These are phyloP conservation scores for Penicillium sp. DNA, from an alignment of 2,329 filamentous ascomycete genomes.

Conservation along the genomic window DNA sequence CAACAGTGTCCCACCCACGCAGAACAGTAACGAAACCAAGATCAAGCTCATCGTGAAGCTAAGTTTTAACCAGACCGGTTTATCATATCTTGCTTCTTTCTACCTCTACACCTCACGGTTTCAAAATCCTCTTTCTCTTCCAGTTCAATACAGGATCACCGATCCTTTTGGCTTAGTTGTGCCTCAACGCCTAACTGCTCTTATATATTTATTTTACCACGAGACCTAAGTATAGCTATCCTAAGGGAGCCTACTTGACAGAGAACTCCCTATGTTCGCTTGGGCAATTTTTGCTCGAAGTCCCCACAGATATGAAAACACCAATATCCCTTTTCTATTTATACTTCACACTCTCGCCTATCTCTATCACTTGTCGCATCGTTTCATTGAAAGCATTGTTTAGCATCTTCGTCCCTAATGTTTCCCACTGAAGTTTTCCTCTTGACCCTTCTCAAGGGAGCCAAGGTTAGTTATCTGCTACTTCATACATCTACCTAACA, in stretches of 20 bases:
- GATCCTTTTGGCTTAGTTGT: neutral
- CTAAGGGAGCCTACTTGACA: neutral
- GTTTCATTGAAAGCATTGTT: no score
- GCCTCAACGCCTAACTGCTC: neutral
- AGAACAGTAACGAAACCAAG: neutral
- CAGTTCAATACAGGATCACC: neutral
- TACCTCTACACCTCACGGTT: no score
- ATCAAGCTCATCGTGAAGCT: neutral
- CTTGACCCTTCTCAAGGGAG: rapidly evolving
- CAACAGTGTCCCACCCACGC: neutral
- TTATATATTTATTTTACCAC: neutral
- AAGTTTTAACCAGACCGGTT: neutral
- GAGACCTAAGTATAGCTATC: neutral
- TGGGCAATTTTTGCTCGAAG: neutral
- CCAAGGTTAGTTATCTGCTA: neutral
- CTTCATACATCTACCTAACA: neutral
- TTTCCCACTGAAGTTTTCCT: neutral
- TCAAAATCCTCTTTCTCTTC: neutral
- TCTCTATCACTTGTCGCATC: neutral
- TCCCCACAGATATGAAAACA: neutral
- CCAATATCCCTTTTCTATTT: neutral
- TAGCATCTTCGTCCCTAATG: neutral
- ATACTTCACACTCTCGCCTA: neutral
- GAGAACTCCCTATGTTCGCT: neutral
- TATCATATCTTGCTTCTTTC: neutral